Evolutionary conservation across 1,284 basidiomycete genomes (phyloP), one percentile per base, ranked within the genome.

Genomic region (Pterulicium gracile): DNA sequence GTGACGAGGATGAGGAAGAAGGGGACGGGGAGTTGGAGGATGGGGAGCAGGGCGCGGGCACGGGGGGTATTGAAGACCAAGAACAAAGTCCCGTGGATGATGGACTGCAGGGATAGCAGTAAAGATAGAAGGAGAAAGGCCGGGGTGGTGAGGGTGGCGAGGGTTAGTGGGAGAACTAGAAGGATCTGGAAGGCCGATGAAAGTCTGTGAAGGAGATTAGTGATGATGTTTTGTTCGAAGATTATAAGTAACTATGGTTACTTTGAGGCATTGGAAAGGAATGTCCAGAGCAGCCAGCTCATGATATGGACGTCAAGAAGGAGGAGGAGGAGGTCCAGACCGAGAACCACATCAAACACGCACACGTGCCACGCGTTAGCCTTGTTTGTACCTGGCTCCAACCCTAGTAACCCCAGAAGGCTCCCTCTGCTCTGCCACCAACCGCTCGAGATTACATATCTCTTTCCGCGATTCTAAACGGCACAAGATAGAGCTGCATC

Each of bases 71-170:
- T 10, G 18, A 41, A 41, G 19, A 15, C 10, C 10, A 41, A 19
- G 19, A 77, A 69, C 55, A 86, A 68, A 1, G 81, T 80, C 48
- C 87, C 81, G 67, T 89, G 81, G 44, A 87, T 75, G 59, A 87
- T 68, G 0, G 83, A 76, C 59, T 88, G 83, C 24, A 76, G 57
- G 54, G 84, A 80, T 43, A 90, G 71, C 14, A 91, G 76, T 40
- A 92, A 70, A 7, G 88, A 90, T 32, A 89, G 74, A 32, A 89
- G 68, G 23, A 92, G 75, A 57, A 92, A 88, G 1, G 85, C 86
- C 22, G 81, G 71, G 20, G 76, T 81, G 35, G 84, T 85, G 50
- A 92, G 72, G 3, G 84, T 90, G 49, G 81, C 86, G 54, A 85
- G 72, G 34, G 81, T 89, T 48, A 92, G 68, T 1, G 89, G 88